Conservation (phyloP, 1,284 basidiomycete species). For the Melampsora larici-populina region DNA sequence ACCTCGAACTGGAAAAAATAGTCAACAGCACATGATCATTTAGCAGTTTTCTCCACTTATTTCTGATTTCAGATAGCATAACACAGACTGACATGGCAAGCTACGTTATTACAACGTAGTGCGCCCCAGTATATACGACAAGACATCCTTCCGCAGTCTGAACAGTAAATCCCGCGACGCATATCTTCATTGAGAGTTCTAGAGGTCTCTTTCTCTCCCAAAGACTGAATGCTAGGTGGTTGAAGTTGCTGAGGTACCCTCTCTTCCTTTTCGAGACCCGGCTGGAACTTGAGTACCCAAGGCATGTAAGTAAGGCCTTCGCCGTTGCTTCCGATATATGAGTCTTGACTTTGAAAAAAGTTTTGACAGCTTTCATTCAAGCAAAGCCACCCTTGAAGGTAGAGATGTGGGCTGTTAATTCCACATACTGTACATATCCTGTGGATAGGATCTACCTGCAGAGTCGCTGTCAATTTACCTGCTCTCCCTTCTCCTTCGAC, state of each 20-base stretch:
- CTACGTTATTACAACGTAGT: constrained; percentile 25
- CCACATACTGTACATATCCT: constrained; percentile 9
- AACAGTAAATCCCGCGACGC: constrained; percentile 24
- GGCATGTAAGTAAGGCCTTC: constrained; percentile 18
- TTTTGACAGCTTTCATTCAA: constrained; percentile 20
- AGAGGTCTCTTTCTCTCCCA: background rate
- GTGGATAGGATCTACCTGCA: background rate
- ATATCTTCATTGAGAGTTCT: constrained; percentile 8
- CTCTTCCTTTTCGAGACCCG: constrained; percentile 4
- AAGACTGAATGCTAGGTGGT: constrained; percentile 17
- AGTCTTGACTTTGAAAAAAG: constrained; percentile 8
- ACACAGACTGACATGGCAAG: constrained; percentile 13
- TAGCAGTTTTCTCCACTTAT: too few relatives aligned
- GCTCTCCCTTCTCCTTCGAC: background rate
- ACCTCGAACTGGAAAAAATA: background rate
- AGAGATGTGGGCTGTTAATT: background rate
- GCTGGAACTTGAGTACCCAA: constrained; percentile 22
- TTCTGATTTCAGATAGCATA: background rate
- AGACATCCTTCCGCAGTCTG: constrained; percentile 26
- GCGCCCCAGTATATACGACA: constrained; percentile 32
- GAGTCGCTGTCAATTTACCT: background rate
- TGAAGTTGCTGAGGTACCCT: constrained; percentile 20
- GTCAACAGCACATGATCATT: too few relatives aligned
- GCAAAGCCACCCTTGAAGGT: constrained; percentile 23
- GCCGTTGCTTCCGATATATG: background rate